Evolutionary conservation across 139 green algal species (phyloP), one percentile per base, ranked within the genome.

Genomic region (Chlorella ohadii): DNA sequence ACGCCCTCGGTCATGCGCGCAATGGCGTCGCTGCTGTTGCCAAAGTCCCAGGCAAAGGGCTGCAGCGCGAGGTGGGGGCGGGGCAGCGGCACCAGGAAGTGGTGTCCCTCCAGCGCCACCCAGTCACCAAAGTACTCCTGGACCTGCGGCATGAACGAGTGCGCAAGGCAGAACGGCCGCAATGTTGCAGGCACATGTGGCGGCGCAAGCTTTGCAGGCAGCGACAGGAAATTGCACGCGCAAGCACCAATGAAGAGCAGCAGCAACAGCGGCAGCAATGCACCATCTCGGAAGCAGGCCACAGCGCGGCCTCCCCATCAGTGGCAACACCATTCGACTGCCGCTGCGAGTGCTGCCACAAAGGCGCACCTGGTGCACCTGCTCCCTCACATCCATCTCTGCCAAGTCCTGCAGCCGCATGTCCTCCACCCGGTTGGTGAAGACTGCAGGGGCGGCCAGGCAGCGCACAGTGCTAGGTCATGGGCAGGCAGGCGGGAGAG

Each of bases 61-160:
- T 88, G 83, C 61, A 92, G 71, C 1, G 77, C 85, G 4, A 89
- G 56, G 47, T 90, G 79, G 1, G 85, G 88, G 23, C 88, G 78
- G 16, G 75, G 68, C 23, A 94, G 75, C 0, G 94, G 93, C n/a
- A 98, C 86, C 51, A 79, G 79, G 81, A 99, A 99, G 83, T 97
- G 96, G 85, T 96, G 87, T 12, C 63, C 25, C 61, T 97, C 94
- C 64, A 98, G 76, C 15, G 92, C 93, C 3, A 94, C 47, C 80
- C 94, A 98, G 89, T 99, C 97, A 0, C 86, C 93, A 87, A 97
- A 99, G 71, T 92, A 93, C 87, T 99, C 97, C 85, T 98, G 91
- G 31, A 95, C 84, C 67, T 70, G 36, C 68, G 38, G 20, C 44
- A 6, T 6, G 44, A 9, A 51, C n/a, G n/a, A n/a, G n/a, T n/a